Conservation (phyloP, 139 green algal species). For the Micromonas pusilla region DNA sequence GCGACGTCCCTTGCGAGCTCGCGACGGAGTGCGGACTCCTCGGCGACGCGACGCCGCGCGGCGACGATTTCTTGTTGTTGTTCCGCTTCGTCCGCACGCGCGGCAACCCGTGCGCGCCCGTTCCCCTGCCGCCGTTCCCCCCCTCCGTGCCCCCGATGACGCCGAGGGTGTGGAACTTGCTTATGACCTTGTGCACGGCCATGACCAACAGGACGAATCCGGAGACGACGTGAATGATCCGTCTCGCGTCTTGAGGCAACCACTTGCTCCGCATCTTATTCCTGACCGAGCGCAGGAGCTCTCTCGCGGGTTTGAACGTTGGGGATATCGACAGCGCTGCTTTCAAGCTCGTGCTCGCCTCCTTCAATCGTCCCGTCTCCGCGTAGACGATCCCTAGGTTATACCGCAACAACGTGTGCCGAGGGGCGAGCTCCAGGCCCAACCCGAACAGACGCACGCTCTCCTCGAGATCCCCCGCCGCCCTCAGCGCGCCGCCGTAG, state of each 20-base stretch:
- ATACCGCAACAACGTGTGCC: conserved; percentile 26
- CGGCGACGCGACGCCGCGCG: neutral
- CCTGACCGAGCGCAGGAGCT: too few species aligned
- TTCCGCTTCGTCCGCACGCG: neutral
- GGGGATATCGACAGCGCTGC: too few species aligned
- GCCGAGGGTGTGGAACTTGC: neutral
- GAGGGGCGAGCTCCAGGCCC: conserved; percentile 22
- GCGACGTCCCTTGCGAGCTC: neutral
- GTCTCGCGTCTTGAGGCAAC: too few species aligned
- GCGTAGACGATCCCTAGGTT: neutral
- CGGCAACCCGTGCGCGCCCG: neutral
- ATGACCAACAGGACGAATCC: neutral
- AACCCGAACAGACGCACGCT: conserved; percentile 14
- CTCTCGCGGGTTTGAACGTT: too few species aligned
- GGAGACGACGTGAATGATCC: too few species aligned
- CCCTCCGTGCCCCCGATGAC: neutral
- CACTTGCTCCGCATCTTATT: too few species aligned
- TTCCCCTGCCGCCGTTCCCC: neutral
- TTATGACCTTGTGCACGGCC: neutral
- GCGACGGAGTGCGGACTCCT: neutral
- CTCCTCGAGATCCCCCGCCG: conserved; percentile 17
- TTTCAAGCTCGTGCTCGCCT: conserved; percentile 5
- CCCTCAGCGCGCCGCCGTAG: conserved; percentile 23
- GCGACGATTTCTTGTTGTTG: neutral
- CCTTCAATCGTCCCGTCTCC: conserved; percentile 7